Base-by-base conservation (phyloP, 345 rosid genomes). In the Theobroma cacao region DNA sequence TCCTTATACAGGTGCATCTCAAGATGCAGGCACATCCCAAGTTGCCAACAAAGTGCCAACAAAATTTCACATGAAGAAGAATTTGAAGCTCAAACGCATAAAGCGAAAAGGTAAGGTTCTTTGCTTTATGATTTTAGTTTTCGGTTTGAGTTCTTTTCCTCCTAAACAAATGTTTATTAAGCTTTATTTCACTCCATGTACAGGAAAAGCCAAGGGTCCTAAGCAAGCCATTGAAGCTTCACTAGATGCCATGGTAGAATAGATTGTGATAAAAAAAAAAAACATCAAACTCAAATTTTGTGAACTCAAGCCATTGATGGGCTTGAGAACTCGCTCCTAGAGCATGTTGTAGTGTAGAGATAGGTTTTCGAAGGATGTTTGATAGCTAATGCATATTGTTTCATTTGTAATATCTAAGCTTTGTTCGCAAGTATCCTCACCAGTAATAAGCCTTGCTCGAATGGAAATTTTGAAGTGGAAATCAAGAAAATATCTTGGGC, bases 241-340 rank as follows among this genome's bases (percentile, higher is more conserved):
- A 3, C 80, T 50, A 26, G 89, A 87, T 76, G 65, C 86, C 64
- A 90, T 90, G 94, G 79, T 82, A 40, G 92, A 90, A 75, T 89
- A 74, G 76, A 58, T 17, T 72, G 45, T 40, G 48, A 11, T 38
- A 50, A 26, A 67, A 5, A 40, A 65, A 0, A 24, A 2, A 12
- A 22, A 13, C 4, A 4, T 43, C 34, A 14, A 15, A 24, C 24
- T n/a, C n/a, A n/a, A 26, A 6, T 61, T 41, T 67, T 43, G 36
- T 20, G n/a, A 43, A 26, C 10, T 45, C 72, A 26, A 38, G 72
- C 20, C 3, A 41, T 14, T 28, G 30, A 43, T 67, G 53, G 31
- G 45, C 1, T 59, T 26, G 63, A 26, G 15, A 13, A 59, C 34
- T 26, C 34, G 1, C 0, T 59, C 15, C 7, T 59, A 18, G 26